Percentiles rank a stretch among this genome's conserved stretches.
Evolutionary conservation across 345 rosid species (phyloP).

Genomic region (Carallia pectinifolia): DNA sequence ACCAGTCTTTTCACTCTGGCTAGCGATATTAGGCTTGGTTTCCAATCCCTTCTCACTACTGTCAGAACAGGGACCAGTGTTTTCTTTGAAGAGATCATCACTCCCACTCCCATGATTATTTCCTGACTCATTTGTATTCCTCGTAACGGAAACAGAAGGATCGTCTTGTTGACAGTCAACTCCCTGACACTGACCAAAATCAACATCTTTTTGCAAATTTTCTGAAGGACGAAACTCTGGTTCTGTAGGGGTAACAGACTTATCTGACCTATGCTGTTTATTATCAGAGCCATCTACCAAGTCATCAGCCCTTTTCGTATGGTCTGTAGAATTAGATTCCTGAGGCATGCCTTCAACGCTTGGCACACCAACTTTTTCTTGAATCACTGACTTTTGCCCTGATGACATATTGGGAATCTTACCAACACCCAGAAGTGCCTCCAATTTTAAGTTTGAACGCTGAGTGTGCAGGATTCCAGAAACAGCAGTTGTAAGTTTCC

Average conservation of each 20-base stretch:
- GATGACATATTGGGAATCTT: slow-evolving; percentile 42
- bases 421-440: slow-evolving; percentile 36
- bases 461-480: slow-evolving; percentile 60
- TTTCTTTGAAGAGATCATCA: slow-evolving; percentile 39
- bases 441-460: slow-evolving; percentile 47
- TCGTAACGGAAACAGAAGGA: slow-evolving; percentile 30
- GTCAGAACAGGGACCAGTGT: slow-evolving; percentile 31
- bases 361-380: slow-evolving; percentile 40
- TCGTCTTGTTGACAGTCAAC: slow-evolving; percentile 37
- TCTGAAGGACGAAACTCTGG: slow-evolving; percentile 38
- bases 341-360: slow-evolving; percentile 30
- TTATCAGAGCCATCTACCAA: slow-evolving; percentile 34
- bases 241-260: slow-evolving; percentile 23
- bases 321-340: slow-evolving; percentile 40
- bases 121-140: slow-evolving; percentile 37
- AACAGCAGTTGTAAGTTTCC: slow-evolving; percentile 62
- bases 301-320: slow-evolving; percentile 39
- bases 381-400: slow-evolving; percentile 33
- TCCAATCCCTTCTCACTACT: slow-evolving; percentile 40
- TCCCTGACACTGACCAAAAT: slow-evolving; percentile 33
- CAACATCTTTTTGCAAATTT: slow-evolving; percentile 38
- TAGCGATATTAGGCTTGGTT: slow-evolving; percentile 15
- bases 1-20: slow-evolving; percentile 32
- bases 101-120: slow-evolving; percentile 39
- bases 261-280: slow-evolving; percentile 32